Conservation (phyloP, 306 rosid genomes). For the Quercus suber region DNA sequence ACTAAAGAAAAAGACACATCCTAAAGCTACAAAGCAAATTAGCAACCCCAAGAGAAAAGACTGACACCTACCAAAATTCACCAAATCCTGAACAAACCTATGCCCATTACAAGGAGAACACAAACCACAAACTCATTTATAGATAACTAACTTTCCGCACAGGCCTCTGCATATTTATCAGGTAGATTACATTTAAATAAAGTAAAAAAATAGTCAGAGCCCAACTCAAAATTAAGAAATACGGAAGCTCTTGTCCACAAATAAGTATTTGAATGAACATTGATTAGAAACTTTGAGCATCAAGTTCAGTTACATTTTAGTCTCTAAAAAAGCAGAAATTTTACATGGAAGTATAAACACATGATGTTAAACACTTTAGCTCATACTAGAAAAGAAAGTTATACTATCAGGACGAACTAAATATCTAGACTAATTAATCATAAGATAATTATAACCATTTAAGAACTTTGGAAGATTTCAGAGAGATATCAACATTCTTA, state of each 20-base stretch:
- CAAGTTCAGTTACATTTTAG: background rate
- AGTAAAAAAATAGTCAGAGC: background rate
- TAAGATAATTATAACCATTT: background rate
- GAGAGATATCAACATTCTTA: conserved; percentile 13
- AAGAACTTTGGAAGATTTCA: background rate
- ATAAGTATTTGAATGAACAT: background rate
- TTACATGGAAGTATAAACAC: background rate
- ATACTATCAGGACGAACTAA: background rate
- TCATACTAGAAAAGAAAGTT: background rate
- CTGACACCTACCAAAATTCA: background rate
- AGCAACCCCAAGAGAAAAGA: background rate
- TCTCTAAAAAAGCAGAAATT: background rate
- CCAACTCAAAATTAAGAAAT: background rate
- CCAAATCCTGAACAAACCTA: background rate
- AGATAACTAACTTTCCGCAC: background rate
- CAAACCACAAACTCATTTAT: background rate
- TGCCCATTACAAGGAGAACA: background rate
- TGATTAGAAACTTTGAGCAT: too few relatives aligned
- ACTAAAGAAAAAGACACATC: background rate
- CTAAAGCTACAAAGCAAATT: background rate
- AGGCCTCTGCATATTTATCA: background rate
- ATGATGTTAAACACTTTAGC: background rate
- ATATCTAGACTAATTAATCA: background rate
- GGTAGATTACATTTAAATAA: background rate
- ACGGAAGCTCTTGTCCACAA: background rate